Evolutionary conservation across 805 yeast species (phyloP), one percentile per base, ranked within the genome.

Genomic region (Jamesozyma rosinii): DNA sequence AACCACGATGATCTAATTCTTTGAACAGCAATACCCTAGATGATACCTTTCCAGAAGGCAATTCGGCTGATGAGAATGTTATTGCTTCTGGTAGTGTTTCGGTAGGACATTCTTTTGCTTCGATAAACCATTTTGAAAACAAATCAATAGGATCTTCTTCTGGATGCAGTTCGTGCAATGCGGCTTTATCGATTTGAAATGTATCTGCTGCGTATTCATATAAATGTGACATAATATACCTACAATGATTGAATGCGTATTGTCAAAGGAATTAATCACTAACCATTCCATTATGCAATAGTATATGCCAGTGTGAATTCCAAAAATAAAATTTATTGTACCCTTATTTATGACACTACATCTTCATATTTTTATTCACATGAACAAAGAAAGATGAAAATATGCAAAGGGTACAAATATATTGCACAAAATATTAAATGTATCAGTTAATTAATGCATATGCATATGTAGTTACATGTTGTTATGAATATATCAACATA

Each of bases 31-130:
- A 90, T 6, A 83, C 75, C 42, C 98, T 71, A 3, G 88, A 78
- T 0, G 94, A 82, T 1, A 90, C 86, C 46, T 94, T 69, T 13
- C 98, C 98, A 2, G 83, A 73, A 4, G 96, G 96, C 47, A 89
- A 67, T 45, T 76, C 71, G 1, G 95, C 94, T 2, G 98, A 89
- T 9, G 96, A 76, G n/a, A 90, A 76, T n/a, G 81, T 84, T 15
- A 77, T 70, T 1, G 88, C 75, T 59, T 90, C 98, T 2, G 96
- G 95, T 37, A 86, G 67, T 18, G 70, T 68, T 50, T 83, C 81
- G 29, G 64, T 51, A 48, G 69, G 55, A 27, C 69, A 65, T 2
- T 68, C 67, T 40, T 70, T 67, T 14, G 95, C 95, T 33, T 83
- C 85, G 13, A 75, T 67, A 59, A 85, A 90, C 98, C 98, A 92